Base-by-base conservation (phyloP, 345 rosid genomes). In the Gossypium turneri region DNA sequence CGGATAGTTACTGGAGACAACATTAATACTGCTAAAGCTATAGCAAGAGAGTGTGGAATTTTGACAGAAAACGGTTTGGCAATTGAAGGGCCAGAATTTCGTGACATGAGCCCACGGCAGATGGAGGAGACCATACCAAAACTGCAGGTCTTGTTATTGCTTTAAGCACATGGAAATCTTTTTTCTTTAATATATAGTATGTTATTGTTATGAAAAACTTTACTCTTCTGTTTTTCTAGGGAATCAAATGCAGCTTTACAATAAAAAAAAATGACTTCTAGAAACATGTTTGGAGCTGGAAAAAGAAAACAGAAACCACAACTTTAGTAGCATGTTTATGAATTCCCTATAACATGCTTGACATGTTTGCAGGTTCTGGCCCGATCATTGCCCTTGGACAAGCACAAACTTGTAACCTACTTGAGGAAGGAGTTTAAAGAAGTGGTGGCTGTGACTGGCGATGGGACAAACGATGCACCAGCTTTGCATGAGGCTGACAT, bases 401-500 rank as follows among this genome's bases (percentile, higher is more conserved):
- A 87, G 57, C 89, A 87, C 71, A 82, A 83, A 73, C 60, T 87
- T 57, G 89, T 87, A 62, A 82, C 73, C 71, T 75, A 78, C 16
- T 77, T 87, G 77, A 87, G 86, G 73, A 81, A 79, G 74, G 81
- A 79, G 25, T 78, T 73, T 7, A 81, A 78, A 65, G 94, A 92
- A 78, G 94, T 94, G 12, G 97, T 92, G 58, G 94, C 97, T 2
- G 98, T 92, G 70, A 94, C 97, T 70, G 97, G 97, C 64, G 98
- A 94, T 55, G 98, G 98, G 73, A 94, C 98, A 73, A 94, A 94
- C 47, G 97, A 90, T 79, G 97, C 97, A 17, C 98, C 98, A 52
- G 98, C 98, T 17, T 82, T 92, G 89, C 90, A 87, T 74, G 97
- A 92, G 79, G 90, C 97, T 2, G 97, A 92, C 81, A 92, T 94